Conservation (phyloP, 768 basidiomycete species). For the Mrakia gelida region DNA sequence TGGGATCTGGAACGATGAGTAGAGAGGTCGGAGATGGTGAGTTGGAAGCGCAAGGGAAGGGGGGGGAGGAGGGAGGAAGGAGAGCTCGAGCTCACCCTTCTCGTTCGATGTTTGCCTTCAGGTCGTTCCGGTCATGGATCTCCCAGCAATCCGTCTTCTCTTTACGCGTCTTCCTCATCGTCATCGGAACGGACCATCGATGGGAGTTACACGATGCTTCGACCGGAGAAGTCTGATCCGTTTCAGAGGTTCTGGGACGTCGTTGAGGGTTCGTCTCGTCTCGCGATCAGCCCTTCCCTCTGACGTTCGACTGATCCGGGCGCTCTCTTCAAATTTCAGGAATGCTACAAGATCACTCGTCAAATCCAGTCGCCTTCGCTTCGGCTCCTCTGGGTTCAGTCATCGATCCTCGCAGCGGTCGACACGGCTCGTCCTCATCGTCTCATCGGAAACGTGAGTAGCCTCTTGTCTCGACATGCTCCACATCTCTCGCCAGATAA, state of each 20-base stretch:
- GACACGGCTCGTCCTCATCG: not conserved
- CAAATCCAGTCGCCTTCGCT: conserved; percentile 26
- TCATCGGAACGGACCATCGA: conserved; percentile 13
- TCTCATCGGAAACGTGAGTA: not conserved
- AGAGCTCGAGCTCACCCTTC: not conserved
- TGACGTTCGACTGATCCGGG: not conserved
- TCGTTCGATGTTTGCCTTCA: not conserved
- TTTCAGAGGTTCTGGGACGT: conserved; percentile 27
- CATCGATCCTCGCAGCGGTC: conserved; percentile 4
- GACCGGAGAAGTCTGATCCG: conserved; percentile 15
- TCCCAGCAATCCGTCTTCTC: not conserved
- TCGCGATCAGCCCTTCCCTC: not conserved
- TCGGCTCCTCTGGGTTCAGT: conserved; percentile 25
- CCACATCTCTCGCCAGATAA: too few relatives aligned
- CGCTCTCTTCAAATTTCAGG: not conserved
- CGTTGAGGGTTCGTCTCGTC: conserved; percentile 3
- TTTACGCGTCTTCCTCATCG: conserved; percentile 8
- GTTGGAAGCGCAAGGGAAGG: not conserved
- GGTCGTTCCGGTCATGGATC: not conserved
- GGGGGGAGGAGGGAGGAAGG: not conserved
- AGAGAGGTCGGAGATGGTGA: not conserved
- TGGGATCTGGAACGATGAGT: not conserved
- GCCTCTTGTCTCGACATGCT: not conserved
- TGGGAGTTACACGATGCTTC: conserved; percentile 11
- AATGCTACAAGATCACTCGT: conserved; percentile 22